These are phyloP conservation scores for Mallotus nudiflorus DNA, from an alignment of 345 rosid species.

Conservation along the genomic window DNA sequence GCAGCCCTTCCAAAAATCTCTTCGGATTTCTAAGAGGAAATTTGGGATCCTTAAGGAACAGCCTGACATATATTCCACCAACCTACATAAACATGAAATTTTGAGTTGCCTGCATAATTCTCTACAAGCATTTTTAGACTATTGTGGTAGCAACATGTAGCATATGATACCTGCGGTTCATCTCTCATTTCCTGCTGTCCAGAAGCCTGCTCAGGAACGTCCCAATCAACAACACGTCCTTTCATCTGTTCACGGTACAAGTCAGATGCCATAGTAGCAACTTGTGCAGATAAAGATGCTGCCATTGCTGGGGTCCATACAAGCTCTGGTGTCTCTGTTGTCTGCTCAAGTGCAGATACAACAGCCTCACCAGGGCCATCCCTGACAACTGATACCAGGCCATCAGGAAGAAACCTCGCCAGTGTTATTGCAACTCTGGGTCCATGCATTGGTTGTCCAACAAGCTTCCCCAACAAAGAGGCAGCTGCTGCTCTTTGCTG, in stretches of 20 bases:
- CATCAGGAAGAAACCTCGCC: slow-evolving; percentile 97
- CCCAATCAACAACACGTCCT: slow-evolving; percentile 95
- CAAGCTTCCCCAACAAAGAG: slow-evolving; percentile 91
- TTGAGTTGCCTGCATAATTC: slow-evolving; percentile 18
- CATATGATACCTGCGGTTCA: slow-evolving; percentile 74
- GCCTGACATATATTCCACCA: slow-evolving; percentile 91
- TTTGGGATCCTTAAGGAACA: slow-evolving; percentile 94
- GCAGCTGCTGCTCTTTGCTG: slow-evolving; percentile 98
- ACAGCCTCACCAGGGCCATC: slow-evolving; percentile 99
- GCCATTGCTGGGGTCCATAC: slow-evolving; percentile 99
- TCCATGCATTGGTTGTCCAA: slow-evolving; percentile 99
- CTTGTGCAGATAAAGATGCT: slow-evolving; percentile 92
- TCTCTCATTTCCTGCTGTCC: slow-evolving; percentile 90
- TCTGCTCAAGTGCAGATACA: slow-evolving; percentile 83
- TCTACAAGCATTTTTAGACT: neutral
- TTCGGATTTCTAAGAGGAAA: slow-evolving; percentile 97
- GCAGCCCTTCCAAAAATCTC: slow-evolving; percentile 92
- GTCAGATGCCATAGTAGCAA: slow-evolving; percentile 93
- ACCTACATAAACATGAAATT: slow-evolving; percentile 54
- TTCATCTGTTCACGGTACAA: slow-evolving; percentile 89
- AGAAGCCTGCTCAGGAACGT: slow-evolving; percentile 93
- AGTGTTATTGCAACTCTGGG: slow-evolving; percentile 98
- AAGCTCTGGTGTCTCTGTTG: slow-evolving; percentile 96
- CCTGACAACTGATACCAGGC: slow-evolving; percentile 85
- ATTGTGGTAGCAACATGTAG: slow-evolving; percentile 6